Percentiles rank a stretch among this genome's conserved stretches.
Conservation (phyloP, 1,139 yeast species). For the Entelexis paramagnoliae region DNA sequence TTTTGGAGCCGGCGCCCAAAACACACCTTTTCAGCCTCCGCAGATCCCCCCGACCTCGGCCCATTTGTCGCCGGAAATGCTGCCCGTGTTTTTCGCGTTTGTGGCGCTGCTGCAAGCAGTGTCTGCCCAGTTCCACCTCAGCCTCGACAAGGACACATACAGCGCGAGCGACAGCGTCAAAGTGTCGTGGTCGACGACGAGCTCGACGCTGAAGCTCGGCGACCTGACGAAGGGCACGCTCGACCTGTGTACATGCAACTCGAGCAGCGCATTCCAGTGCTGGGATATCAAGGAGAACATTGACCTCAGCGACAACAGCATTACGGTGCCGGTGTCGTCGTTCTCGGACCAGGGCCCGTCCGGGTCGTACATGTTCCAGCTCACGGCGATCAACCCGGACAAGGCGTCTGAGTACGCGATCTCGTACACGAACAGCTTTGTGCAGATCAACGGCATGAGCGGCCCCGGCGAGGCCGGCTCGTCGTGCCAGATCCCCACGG, state of each 20-base stretch:
- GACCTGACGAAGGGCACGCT: constrained; percentile 43
- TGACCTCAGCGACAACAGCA: not conserved
- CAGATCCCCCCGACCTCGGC: not conserved
- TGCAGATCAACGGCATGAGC: constrained; percentile 50
- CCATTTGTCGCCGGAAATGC: not conserved
- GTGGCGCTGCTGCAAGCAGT: constrained; percentile 12
- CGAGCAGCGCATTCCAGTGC: constrained; percentile 15
- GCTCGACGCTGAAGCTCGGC: constrained; percentile 38
- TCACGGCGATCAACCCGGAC: constrained; percentile 14
- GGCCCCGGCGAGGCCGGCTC: constrained; percentile 34
- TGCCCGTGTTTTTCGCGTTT: not conserved
- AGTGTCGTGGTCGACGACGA: constrained; percentile 52
- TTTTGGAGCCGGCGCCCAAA: not conserved
- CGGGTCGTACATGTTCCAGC: constrained; percentile 23
- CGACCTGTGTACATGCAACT: constrained; percentile 40
- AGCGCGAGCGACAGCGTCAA: constrained; percentile 44
- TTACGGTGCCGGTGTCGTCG: constrained; percentile 12
- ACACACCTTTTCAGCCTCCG: not conserved
- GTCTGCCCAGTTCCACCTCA: constrained; percentile 20
- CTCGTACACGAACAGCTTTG: constrained; percentile 52
- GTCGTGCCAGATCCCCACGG: constrained; percentile 4
- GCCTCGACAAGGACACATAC: constrained; percentile 24
- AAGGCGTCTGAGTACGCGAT: constrained; percentile 35
- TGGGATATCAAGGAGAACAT: constrained; percentile 1
- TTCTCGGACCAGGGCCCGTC: constrained; percentile 14